Conservation (phyloP, 805 yeast species). For the Ogataea minuta region DNA sequence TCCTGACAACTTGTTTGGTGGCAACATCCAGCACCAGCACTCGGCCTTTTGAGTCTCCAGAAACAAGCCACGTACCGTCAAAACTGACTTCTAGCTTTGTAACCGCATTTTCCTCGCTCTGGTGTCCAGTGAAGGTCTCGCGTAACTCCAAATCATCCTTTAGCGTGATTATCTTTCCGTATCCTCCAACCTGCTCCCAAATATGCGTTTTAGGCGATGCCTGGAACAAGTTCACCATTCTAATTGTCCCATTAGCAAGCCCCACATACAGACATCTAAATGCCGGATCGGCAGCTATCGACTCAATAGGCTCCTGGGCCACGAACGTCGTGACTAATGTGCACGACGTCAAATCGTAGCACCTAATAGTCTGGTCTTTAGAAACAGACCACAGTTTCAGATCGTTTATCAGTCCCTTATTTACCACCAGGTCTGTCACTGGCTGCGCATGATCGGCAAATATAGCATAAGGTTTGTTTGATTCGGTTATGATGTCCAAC, state of each 20-base stretch:
- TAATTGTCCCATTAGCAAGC: conserved; percentile 56
- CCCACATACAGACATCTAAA: conserved; percentile 76
- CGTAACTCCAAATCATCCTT: conserved; percentile 48
- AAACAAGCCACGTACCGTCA: conserved; percentile 70
- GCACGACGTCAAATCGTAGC: conserved; percentile 54
- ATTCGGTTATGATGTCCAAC: conserved; percentile 50
- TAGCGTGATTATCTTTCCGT: conserved; percentile 48
- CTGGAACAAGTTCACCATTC: conserved; percentile 51
- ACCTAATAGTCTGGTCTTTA: conserved; percentile 68
- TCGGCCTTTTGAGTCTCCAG: conserved; percentile 75
- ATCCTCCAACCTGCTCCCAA: conserved; percentile 62
- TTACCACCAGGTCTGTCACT: conserved; percentile 40
- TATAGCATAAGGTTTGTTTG: conserved; percentile 54
- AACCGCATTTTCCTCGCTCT: conserved; percentile 36
- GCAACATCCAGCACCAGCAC: conserved; percentile 66
- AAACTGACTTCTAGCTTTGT: conserved; percentile 58
- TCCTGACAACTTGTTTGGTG: conserved; percentile 64
- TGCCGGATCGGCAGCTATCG: conserved; percentile 72
- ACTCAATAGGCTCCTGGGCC: conserved; percentile 53
- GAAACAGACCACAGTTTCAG: conserved; percentile 67
- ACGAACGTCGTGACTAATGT: conserved; percentile 67
- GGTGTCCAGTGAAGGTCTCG: conserved; percentile 54
- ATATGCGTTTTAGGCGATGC: conserved; percentile 35
- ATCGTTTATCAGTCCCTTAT: conserved; percentile 56
- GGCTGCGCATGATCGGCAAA: conserved; percentile 59